A percentile compares a stretch with the other conserved stretches of the same genome.
phyloP scores from a whole-genome alignment of 768 basidiomycete genomes.

The Boletus insuetus region DNA sequence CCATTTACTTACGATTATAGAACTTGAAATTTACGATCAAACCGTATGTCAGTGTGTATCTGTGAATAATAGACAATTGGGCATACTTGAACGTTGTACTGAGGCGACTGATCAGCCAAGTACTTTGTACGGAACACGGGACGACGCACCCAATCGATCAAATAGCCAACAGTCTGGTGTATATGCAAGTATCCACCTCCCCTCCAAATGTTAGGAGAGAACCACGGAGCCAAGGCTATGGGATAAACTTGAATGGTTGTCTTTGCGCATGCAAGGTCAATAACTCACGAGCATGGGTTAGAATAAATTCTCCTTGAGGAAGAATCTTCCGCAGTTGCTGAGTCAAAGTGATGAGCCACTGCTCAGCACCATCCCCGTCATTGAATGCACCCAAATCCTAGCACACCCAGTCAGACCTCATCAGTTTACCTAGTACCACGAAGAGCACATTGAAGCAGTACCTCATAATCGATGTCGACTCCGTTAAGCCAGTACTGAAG shows the following conservation, averaged over 20 bases:
- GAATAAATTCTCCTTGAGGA: constrained; percentile 30
- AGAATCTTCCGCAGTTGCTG: constrained; percentile 28
- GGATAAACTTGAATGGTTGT: neutral
- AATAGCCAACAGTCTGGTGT: constrained; percentile 34
- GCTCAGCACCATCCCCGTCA: constrained; percentile 30
- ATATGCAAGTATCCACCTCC: constrained; percentile 42
- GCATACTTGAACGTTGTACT: constrained; percentile 43
- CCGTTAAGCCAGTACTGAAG: constrained; percentile 46
- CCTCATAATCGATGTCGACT: constrained; percentile 54
- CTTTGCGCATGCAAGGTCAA: too few relatives aligned
- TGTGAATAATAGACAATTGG: too few relatives aligned
- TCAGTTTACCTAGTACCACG: neutral
- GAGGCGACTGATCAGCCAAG: neutral
- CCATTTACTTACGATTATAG: constrained; percentile 21
- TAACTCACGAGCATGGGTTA: constrained; percentile 34
- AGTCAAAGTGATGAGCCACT: constrained; percentile 33
- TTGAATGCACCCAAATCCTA: constrained; percentile 33
- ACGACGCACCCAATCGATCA: constrained; percentile 43
- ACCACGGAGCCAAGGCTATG: constrained; percentile 44
- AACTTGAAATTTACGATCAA: constrained; percentile 2
- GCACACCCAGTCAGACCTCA: neutral
- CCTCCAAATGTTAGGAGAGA: constrained; percentile 32
- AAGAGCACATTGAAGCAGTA: neutral
- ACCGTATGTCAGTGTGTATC: neutral
- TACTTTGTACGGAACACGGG: neutral